Base-by-base conservation (phyloP, 352 stramenopile species). In the Globisporangium cystogenes region DNA sequence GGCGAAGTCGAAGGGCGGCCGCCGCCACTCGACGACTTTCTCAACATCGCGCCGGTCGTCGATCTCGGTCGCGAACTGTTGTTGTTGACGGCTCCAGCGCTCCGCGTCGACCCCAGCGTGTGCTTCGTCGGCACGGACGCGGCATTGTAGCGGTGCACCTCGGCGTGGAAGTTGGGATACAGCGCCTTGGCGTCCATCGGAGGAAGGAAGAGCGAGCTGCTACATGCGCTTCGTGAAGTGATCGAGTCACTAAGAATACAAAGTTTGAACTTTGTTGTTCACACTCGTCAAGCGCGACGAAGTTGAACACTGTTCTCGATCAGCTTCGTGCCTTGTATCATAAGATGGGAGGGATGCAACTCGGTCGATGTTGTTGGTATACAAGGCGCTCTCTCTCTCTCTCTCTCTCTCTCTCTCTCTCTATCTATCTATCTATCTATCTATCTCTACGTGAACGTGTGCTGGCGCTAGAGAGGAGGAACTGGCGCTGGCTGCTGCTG, bases 131-230 rank as follows among this genome's bases (percentile, higher is more conserved):
- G 51, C 55, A 48, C n/a, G 33, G 54, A 51, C 20, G 41, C 27
- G 8, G 59, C 59, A 6, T 74, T 67, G 27, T 82, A 69, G 15
- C 70, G 74, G 33, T 74, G 59, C 26, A 67, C 51, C 57, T 89
- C 77, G 1, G 67, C 71, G 35, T 84, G 66, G 35, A 84, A 75
- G 51, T 87, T 78, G 6, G 77, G 77, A 35, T 87, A 89, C 26
- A 87, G 67, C 18, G 31, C 20, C 42, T 59, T 60, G 12, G 53
- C 36, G 53, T 66, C 53, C 51, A 57, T 55, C 18, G 7, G 16
- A 7, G n/a, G n/a, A n/a, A n/a, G n/a, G n/a, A n/a, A n/a, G n/a
- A n/a, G n/a, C n/a, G n/a, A n/a, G n/a, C n/a, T n/a, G n/a, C n/a
- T n/a, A n/a, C n/a, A n/a, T n/a, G n/a, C n/a, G n/a, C n/a, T n/a